Percentiles rank a stretch among this genome's conserved stretches.
Conservation (phyloP, 1,284 basidiomycete species). For the Ganoderma resinaceum region DNA sequence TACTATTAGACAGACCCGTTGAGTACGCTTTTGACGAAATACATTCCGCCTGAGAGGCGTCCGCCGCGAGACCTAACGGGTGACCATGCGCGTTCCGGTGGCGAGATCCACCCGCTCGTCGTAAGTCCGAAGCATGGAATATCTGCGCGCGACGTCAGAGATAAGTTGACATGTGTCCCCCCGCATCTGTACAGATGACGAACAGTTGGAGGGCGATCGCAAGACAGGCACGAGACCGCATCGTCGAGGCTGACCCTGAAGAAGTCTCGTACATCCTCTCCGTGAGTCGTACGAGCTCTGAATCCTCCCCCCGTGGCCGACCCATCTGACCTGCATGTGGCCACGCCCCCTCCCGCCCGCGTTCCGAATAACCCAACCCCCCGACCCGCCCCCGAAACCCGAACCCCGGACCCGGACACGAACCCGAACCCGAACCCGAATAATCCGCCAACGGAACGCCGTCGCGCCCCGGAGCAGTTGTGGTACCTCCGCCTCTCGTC, state of each 20-base stretch:
- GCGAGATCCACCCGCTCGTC: conserved; percentile 77
- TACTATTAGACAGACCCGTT: conserved; percentile 80
- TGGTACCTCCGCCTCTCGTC: conserved; percentile 84
- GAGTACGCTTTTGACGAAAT: conserved; percentile 79
- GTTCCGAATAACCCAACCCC: neutral
- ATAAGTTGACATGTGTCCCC: conserved; percentile 10
- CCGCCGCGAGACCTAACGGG: conserved; percentile 76
- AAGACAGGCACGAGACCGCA: conserved; percentile 77
- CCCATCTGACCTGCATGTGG: neutral
- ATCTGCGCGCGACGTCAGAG: too few relatives aligned
- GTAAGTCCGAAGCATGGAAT: conserved; percentile 51
- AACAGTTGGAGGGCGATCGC: conserved; percentile 86
- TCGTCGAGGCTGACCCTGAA: conserved; percentile 71
- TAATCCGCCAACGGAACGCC: neutral
- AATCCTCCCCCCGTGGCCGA: neutral
- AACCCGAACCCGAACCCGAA: neutral
- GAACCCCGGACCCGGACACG: neutral
- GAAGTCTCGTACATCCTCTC: conserved; percentile 69
- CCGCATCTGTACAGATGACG: conserved; percentile 62
- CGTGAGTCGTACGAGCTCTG: conserved; percentile 51
- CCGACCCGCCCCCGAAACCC: neutral
- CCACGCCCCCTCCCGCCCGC: neutral
- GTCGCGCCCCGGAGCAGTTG: conserved; percentile 50
- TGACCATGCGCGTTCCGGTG: conserved; percentile 62
- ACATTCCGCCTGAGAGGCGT: conserved; percentile 77